These are phyloP conservation scores for Metschnikowia koreensis DNA, from an alignment of 805 yeast species.

Conservation along the genomic window DNA sequence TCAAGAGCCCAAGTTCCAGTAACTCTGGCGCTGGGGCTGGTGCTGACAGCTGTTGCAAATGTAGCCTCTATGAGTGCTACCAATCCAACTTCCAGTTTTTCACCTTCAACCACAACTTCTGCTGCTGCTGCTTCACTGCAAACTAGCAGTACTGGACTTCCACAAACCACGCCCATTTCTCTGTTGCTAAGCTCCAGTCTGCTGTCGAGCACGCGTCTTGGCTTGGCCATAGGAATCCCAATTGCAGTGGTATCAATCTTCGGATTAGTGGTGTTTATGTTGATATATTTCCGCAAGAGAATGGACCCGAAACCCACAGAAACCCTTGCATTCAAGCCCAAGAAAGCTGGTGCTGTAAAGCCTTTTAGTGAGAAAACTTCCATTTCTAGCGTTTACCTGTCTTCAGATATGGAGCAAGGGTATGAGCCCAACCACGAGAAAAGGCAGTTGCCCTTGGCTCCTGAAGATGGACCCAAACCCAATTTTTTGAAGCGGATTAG, in stretches of 20 bases:
- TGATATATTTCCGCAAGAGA: conserved; percentile 11
- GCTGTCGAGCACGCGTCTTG: conserved; percentile 21
- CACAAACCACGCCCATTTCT: conserved; percentile 1
- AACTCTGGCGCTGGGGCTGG: background rate
- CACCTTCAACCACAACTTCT: background rate
- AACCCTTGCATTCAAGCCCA: conserved; percentile 7
- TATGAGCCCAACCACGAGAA: background rate
- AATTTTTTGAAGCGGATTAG: conserved; percentile 17
- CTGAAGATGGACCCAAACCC: background rate
- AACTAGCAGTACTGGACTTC: background rate
- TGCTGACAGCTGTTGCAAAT: background rate
- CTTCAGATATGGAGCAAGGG: conserved; percentile 6
- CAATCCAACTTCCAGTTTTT: background rate
- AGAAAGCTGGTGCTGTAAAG: background rate
- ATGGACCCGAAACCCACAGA: conserved; percentile 11
- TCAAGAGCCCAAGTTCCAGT: background rate
- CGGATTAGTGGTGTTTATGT: conserved; percentile 16
- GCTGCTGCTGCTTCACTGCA: background rate
- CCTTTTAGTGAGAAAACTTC: conserved; percentile 1
- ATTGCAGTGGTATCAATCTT: conserved; percentile 27
- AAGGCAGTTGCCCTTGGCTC: background rate
- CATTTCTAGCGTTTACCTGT: conserved; percentile 6
- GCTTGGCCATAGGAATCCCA: conserved; percentile 34
- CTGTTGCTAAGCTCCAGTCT: conserved; percentile 1
- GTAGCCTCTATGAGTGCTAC: background rate